phyloP scores from a whole-genome alignment of 768 basidiomycete species.

The Suillus variegatus region DNA sequence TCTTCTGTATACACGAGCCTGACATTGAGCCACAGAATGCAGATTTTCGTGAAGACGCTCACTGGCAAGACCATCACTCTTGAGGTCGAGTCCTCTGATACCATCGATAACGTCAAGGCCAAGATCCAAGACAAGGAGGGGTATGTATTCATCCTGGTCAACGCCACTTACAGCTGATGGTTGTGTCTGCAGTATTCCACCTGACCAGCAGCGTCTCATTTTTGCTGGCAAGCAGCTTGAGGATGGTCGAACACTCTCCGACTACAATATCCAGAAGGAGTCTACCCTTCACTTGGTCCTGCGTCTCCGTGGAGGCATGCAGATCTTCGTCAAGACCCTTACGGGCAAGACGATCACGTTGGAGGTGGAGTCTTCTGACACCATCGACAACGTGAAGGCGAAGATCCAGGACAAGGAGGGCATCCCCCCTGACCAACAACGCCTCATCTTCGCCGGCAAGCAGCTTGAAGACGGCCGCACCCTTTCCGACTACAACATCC shows the following conservation, averaged over 20 bases:
- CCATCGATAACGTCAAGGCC: constrained; percentile 77
- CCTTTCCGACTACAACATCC: constrained; percentile 88
- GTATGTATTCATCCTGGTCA: constrained; percentile 33
- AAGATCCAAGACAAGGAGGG: constrained; percentile 95
- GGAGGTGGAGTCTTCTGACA: constrained; percentile 87
- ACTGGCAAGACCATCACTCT: constrained; percentile 85
- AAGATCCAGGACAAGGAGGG: constrained; percentile 97
- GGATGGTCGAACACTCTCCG: constrained; percentile 89
- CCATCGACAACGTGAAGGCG: constrained; percentile 85
- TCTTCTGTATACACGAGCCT: not conserved
- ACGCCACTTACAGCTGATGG: not conserved
- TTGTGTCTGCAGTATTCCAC: constrained; percentile 23
- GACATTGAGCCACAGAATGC: constrained; percentile 47
- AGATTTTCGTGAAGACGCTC: constrained; percentile 84
- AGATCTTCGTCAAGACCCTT: constrained; percentile 80
- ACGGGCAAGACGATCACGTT: constrained; percentile 94
- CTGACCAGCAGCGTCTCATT: constrained; percentile 92
- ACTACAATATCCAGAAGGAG: constrained; percentile 98
- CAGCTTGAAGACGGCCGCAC: constrained; percentile 92
- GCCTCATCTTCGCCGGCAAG: constrained; percentile 91
- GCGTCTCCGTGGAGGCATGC: constrained; percentile 91
- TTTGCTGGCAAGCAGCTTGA: constrained; percentile 98
- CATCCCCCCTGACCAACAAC: constrained; percentile 86
- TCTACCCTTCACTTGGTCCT: constrained; percentile 93
- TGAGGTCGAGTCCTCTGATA: constrained; percentile 76